Percentiles rank a stretch among this genome's conserved stretches.
These are phyloP conservation scores for Tarenaya hassleriana DNA, from an alignment of 345 rosid species.

Conservation along the genomic window DNA sequence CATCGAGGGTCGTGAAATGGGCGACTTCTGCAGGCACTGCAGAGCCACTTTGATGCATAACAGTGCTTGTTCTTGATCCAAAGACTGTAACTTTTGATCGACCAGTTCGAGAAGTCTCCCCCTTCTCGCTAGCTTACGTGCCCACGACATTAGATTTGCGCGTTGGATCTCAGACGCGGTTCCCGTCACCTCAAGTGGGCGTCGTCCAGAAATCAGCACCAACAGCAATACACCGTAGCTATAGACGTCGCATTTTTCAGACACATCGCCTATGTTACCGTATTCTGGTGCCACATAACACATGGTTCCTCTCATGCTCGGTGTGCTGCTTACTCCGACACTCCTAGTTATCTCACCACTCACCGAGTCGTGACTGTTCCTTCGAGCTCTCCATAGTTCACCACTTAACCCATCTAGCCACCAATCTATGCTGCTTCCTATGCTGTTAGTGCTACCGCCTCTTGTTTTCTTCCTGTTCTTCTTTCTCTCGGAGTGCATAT, in stretches of 20 bases:
- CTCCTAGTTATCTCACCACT: conserved; percentile 73
- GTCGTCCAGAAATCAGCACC: conserved; percentile 78
- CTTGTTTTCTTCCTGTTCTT: conserved; percentile 44
- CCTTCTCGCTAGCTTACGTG: conserved; percentile 61
- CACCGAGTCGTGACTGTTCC: conserved; percentile 51
- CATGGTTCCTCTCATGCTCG: conserved; percentile 96
- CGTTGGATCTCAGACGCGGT: conserved; percentile 73
- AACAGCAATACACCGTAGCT: conserved; percentile 73
- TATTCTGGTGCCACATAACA: conserved; percentile 91
- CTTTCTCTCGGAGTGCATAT: conserved; percentile 36
- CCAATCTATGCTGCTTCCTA: conserved; percentile 74
- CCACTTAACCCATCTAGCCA: conserved; percentile 73
- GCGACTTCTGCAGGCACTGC: conserved; percentile 78
- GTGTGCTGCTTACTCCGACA: conserved; percentile 77
- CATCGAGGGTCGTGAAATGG: conserved; percentile 66
- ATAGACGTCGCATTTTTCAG: conserved; percentile 86
- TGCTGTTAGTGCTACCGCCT: conserved; percentile 39
- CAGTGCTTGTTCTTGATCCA: conserved; percentile 65
- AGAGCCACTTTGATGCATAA: conserved; percentile 77
- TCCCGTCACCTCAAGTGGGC: conserved; percentile 73
- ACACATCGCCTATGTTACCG: conserved; percentile 45
- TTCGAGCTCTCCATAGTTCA: conserved; percentile 50
- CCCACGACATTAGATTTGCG: conserved; percentile 91
- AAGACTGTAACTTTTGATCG: conserved; percentile 45
- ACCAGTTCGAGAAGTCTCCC: conserved; percentile 78